A percentile compares a stretch with the other conserved stretches of the same genome.
phyloP scores from a whole-genome alignment of 148 eudicot genomes.

The Rhododendron mucronatum region DNA sequence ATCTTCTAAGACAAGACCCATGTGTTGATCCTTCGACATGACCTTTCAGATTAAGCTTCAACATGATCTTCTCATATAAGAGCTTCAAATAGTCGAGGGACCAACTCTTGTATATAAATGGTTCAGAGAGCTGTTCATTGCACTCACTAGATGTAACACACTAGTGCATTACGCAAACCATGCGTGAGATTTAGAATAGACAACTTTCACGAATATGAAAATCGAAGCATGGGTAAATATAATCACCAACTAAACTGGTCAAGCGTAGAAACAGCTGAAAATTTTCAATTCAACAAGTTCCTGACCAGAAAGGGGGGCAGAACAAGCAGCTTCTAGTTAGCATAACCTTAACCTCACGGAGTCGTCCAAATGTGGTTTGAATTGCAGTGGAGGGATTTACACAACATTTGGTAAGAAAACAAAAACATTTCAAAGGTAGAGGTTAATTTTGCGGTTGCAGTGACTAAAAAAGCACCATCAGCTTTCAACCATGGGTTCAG shows the following conservation, averaged over 20 bases:
- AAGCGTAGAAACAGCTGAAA: background rate
- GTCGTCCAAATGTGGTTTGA: background rate
- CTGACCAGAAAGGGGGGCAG: background rate
- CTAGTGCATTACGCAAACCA: background rate
- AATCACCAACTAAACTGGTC: background rate
- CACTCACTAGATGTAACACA: background rate
- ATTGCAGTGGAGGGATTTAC: background rate
- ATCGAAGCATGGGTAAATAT: background rate
- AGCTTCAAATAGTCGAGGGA: background rate
- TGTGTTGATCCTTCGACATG: background rate
- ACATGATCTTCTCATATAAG: background rate
- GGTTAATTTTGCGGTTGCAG: background rate
- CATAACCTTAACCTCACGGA: background rate
- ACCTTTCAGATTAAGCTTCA: background rate
- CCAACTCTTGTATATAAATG: background rate
- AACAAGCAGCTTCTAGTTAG: background rate
- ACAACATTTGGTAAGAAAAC: background rate
- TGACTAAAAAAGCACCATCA: slow-evolving; percentile 19
- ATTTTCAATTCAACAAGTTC: background rate
- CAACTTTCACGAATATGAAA: background rate
- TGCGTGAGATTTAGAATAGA: background rate
- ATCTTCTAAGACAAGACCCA: background rate
- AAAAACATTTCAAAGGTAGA: background rate
- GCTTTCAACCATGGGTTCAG: slow-evolving; percentile 92
- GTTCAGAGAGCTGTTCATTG: background rate